phyloP scores from a whole-genome alignment of 2,329 filamentous ascomycete genomes.

The Pleoardoris graminearum region DNA sequence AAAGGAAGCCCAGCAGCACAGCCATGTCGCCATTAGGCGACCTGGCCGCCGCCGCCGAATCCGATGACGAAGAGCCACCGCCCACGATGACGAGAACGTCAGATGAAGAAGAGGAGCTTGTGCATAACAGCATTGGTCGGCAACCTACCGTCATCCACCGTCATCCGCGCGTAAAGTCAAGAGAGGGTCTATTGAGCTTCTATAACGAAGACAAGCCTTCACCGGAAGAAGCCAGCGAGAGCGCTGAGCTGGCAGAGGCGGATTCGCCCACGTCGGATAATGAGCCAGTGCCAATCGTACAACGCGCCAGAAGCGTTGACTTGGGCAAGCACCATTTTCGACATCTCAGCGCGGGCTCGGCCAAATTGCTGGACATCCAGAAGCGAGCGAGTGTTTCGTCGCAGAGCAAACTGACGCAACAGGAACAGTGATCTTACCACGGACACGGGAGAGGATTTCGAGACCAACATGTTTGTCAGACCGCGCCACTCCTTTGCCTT shows the following conservation, averaged over 20 bases:
- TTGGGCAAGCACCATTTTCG: conserved; percentile 67
- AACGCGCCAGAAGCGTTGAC: conserved; percentile 72
- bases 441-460: conserved; percentile 16
- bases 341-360: conserved; percentile 77
- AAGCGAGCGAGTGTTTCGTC: conserved; percentile 40
- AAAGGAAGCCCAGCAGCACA: conserved; percentile 50
- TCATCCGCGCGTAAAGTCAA: conserved; percentile 61
- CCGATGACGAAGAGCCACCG: conserved; percentile 42
- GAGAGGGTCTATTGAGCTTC: conserved; percentile 62
- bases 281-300: conserved; percentile 44
- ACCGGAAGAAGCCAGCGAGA: conserved; percentile 31
- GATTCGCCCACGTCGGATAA: conserved; percentile 39
- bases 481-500: conserved; percentile 42
- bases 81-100: conserved; percentile 26
- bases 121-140: conserved; percentile 58
- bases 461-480: conserved; percentile 34
- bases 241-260: conserved; percentile 34
- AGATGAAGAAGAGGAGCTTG: conserved; percentile 46
- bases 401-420: conserved; percentile 26
- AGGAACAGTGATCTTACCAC: conserved; percentile 24
- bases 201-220: conserved; percentile 44
- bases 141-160: conserved; percentile 68
- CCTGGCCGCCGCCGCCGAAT: conserved; percentile 43
- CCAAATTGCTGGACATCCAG: conserved; percentile 69
- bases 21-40: conserved; percentile 42